phyloP scores from a whole-genome alignment of 257 asterid genomes.

The Craterostigma plantagineum region DNA sequence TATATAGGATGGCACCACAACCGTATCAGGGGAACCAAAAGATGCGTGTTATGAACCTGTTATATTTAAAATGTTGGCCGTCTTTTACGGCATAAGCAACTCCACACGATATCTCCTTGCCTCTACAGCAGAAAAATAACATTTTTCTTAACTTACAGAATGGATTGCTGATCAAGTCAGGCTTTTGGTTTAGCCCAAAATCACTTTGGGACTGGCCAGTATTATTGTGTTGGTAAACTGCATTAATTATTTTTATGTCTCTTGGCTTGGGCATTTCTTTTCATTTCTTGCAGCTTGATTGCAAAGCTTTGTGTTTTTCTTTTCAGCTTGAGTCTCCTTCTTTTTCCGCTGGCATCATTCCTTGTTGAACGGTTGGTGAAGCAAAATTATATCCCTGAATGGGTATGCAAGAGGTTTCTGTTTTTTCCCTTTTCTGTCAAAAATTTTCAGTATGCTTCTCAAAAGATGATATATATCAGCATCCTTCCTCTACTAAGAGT shows the following conservation, averaged over 20 bases:
- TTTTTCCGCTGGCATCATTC: conserved; percentile 72
- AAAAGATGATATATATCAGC: too few relatives aligned
- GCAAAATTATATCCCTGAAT: conserved; percentile 36
- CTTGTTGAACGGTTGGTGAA: conserved; percentile 60
- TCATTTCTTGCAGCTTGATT: not conserved
- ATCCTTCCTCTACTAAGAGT: too few relatives aligned
- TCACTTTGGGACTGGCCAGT: conserved; percentile 94
- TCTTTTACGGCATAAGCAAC: too few relatives aligned
- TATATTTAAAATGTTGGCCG: too few relatives aligned
- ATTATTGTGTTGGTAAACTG: conserved; percentile 77
- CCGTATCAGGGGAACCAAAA: too few relatives aligned
- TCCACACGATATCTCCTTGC: too few relatives aligned
- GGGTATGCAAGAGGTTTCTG: conserved; percentile 30
- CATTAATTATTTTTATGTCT: conserved; percentile 1
- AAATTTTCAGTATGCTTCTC: too few relatives aligned
- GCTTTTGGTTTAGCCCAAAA: conserved; percentile 83
- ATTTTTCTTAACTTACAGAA: conserved; percentile 37
- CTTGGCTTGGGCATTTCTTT: not conserved
- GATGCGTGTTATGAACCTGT: too few relatives aligned
- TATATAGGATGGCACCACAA: too few relatives aligned
- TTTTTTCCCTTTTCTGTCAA: not conserved
- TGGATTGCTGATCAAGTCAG: conserved; percentile 78
- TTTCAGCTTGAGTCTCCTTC: conserved; percentile 73
- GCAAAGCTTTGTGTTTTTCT: conserved; percentile 1
- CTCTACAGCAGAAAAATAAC: too few relatives aligned